Conservation (phyloP, 2,329 filamentous ascomycete species). For the Acephala macrosclerotiorum region DNA sequence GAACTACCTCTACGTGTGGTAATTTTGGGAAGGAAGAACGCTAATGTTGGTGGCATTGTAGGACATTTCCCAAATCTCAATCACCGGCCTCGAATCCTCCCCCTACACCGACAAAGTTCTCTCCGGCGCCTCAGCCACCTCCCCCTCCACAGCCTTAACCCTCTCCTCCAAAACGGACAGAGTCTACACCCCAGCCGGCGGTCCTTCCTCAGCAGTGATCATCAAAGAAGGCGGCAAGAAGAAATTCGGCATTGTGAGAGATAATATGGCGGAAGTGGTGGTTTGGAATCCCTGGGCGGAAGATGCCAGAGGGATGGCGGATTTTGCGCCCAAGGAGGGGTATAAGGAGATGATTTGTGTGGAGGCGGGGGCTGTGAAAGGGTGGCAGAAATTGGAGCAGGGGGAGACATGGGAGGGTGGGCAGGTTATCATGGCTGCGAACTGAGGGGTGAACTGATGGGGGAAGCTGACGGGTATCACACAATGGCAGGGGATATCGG, state of each 20-base stretch:
- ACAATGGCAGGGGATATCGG: no score
- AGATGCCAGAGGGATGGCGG: slow-evolving; percentile 81
- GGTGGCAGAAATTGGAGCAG: slow-evolving; percentile 85
- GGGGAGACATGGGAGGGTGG: slow-evolving; percentile 73
- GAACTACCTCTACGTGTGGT: slow-evolving; percentile 22
- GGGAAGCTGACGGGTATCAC: no score
- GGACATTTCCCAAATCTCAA: slow-evolving; percentile 78
- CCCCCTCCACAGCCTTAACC: slow-evolving; percentile 63
- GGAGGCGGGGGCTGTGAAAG: slow-evolving; percentile 84
- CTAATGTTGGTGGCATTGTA: slow-evolving; percentile 47
- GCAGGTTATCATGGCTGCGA: slow-evolving; percentile 34
- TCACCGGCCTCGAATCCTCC: slow-evolving; percentile 79
- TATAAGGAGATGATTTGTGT: slow-evolving; percentile 95
- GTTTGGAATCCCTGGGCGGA: slow-evolving; percentile 98
- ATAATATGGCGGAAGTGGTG: slow-evolving; percentile 87
- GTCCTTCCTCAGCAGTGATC: slow-evolving; percentile 62
- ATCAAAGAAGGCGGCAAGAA: slow-evolving; percentile 70
- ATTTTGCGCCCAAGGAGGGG: slow-evolving; percentile 89
- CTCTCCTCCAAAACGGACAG: slow-evolving; percentile 86
- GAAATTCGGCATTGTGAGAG: slow-evolving; percentile 77
- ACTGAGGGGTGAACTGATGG: not conserved
- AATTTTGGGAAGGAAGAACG: not conserved
- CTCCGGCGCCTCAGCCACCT: slow-evolving; percentile 66
- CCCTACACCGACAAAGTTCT: slow-evolving; percentile 84
- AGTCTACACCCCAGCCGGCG: slow-evolving; percentile 78